Evolutionary conservation across 2,329 filamentous ascomycete species (phyloP), one percentile per base, ranked within the genome.

Genomic region (Xylaria arbuscula): DNA sequence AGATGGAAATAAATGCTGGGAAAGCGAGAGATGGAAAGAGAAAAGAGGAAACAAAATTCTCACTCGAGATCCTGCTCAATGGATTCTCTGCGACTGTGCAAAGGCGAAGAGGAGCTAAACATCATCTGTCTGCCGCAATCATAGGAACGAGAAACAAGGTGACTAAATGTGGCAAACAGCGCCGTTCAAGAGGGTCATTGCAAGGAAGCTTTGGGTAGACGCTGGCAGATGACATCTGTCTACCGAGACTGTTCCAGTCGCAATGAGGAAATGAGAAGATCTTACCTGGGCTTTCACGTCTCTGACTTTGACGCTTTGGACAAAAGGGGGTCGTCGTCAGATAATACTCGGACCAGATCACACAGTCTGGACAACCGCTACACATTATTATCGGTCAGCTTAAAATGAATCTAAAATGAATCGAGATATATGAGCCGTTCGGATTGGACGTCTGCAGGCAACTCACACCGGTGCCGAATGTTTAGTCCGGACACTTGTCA

Each of bases 211-310:
- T 17, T 54, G 32, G 36, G 51, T 22, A 60, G 45, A 54, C 38
- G 50, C 32, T 50, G 48, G 60, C 9, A 48, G 19, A 55, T 19
- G 17, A 17, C 34, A 55, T 55, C 24, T 66, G 47, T 48, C 57
- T 28, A 60, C 61, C 40, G 54, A 64, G 63, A 64, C 63, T 56
- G 58, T 59, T 68, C 38, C 54, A 42, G 22, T 64, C 56, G 54
- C 57, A 56, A 64, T 64, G 63, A 66, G 66, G 63, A 70, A 69
- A 69, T 70, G 66, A 69, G 56, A 70, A 69, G 63, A 59, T 70
- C 69, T 66, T 70, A 70, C 69, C 69, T 70, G n/a, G 24, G 11
- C 34, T 62, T 62, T 24, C 17, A 45, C 15, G 64, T 59, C 56
- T 62, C 56, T 62, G 54, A 60, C 53, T 40, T 40, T 34, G 36